These are phyloP conservation scores for Erysimum cheiranthoides DNA, from an alignment of 345 rosid genomes.

Conservation along the genomic window DNA sequence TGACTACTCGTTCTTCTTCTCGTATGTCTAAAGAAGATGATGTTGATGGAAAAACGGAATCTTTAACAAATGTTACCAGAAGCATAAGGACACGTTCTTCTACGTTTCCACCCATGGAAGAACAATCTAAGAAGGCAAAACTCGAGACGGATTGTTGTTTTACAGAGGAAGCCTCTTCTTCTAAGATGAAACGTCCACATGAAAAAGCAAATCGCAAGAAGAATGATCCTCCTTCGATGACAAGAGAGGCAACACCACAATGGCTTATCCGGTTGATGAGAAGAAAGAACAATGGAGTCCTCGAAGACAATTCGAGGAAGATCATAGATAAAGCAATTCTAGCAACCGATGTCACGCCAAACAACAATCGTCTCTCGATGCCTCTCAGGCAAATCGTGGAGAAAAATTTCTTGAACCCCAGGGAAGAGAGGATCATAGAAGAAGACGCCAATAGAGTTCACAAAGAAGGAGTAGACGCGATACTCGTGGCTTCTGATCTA, in stretches of 20 bases:
- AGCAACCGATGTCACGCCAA: not conserved
- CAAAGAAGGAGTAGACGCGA: not conserved
- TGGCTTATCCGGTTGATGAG: slow-evolving; percentile 9
- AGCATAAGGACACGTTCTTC: not conserved
- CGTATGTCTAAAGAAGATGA: too few species aligned
- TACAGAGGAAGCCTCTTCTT: too few species aligned
- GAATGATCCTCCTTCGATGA: not conserved
- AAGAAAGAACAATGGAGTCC: not conserved
- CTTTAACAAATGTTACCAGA: not conserved
- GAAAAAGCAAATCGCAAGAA: too few species aligned
- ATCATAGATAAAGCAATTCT: not conserved
- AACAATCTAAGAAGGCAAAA: not conserved
- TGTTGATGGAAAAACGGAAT: too few species aligned
- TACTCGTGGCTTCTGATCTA: not conserved
- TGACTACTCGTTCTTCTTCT: too few species aligned
- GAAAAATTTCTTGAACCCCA: not conserved
- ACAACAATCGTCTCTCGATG: slow-evolving; percentile 21
- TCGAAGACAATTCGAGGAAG: not conserved
- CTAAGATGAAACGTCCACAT: not conserved
- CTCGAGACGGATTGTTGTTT: not conserved
- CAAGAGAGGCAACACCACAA: not conserved
- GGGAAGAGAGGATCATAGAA: not conserved
- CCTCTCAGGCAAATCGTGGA: not conserved
- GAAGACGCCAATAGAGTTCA: not conserved
- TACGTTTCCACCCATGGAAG: not conserved